Conservation (phyloP, 2,329 filamentous ascomycete genomes). For the Zymoseptoria pseudotritici region DNA sequence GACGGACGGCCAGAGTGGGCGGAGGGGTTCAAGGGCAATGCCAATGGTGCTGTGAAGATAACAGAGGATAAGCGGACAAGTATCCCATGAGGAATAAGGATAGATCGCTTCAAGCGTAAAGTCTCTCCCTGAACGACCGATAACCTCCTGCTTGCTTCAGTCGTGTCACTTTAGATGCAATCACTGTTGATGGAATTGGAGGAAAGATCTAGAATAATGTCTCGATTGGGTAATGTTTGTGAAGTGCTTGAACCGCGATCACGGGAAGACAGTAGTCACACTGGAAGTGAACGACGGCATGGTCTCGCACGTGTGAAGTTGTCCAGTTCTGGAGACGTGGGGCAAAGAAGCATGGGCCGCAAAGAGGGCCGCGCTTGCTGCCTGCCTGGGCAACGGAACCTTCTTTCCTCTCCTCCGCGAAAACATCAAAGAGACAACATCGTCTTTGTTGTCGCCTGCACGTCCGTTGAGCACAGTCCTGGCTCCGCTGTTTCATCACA, state of each 20-base stretch:
- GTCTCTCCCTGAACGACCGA: too few species aligned
- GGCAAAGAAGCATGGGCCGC: not conserved
- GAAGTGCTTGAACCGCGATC: too few species aligned
- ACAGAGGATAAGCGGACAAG: not conserved
- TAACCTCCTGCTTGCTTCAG: too few species aligned
- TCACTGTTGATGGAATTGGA: too few species aligned
- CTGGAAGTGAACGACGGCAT: too few species aligned
- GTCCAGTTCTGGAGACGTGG: not conserved
- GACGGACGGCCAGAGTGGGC: conserved; percentile 71
- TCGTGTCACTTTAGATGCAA: too few species aligned
- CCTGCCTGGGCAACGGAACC: not conserved
- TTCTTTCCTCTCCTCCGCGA: not conserved
- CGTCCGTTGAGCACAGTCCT: not conserved
- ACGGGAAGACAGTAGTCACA: too few species aligned
- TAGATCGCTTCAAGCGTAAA: too few species aligned
- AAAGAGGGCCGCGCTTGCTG: not conserved
- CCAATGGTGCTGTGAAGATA: conserved; percentile 18
- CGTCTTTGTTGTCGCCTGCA: not conserved
- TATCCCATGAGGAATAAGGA: too few species aligned
- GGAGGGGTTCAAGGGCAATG: conserved; percentile 26
- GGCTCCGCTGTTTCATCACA: not conserved
- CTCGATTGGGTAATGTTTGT: too few species aligned
- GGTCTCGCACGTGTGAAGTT: not conserved
- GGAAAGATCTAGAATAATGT: too few species aligned
- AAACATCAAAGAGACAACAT: not conserved